Evolutionary conservation across 2,329 filamentous ascomycete species (phyloP).

Genomic region (Cordyceps militaris): DNA sequence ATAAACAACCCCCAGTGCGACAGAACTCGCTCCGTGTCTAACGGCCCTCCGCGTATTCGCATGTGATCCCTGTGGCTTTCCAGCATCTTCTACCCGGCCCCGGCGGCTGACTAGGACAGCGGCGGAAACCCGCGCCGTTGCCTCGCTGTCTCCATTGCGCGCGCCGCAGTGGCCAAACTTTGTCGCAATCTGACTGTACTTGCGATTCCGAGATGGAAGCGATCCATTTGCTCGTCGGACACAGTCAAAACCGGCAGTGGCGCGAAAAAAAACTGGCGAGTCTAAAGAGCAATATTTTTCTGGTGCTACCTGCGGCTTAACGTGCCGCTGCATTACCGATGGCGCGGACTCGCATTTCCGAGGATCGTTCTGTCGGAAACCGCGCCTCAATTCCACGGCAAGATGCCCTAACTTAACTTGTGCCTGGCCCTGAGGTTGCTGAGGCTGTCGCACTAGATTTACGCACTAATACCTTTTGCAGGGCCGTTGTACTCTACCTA

Average conservation of each 20-base stretch:
- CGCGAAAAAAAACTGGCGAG: background rate
- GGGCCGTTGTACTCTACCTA: no score
- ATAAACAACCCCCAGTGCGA: background rate
- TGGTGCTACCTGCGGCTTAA: background rate
- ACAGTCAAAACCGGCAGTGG: background rate
- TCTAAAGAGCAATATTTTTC: background rate
- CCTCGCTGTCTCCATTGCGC: background rate
- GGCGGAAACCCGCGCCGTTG: slow-evolving; percentile 3
- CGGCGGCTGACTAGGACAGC: background rate
- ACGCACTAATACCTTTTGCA: no score
- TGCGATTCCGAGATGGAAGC: slow-evolving; percentile 11
- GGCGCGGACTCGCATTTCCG: slow-evolving; percentile 5
- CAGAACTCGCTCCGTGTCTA: background rate
- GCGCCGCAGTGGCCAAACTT: background rate
- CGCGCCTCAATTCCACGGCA: background rate
- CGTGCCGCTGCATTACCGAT: background rate
- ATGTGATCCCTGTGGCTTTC: slow-evolving; percentile 1
- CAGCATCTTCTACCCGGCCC: background rate
- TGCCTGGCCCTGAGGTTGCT: no score
- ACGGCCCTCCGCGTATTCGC: background rate
- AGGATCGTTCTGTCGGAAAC: background rate
- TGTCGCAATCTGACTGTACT: slow-evolving; percentile 5
- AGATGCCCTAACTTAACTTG: background rate
- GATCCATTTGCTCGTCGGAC: background rate
- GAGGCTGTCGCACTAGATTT: background rate